phyloP scores from a whole-genome alignment of 441 rosid genomes.

The Populus hybrid region DNA sequence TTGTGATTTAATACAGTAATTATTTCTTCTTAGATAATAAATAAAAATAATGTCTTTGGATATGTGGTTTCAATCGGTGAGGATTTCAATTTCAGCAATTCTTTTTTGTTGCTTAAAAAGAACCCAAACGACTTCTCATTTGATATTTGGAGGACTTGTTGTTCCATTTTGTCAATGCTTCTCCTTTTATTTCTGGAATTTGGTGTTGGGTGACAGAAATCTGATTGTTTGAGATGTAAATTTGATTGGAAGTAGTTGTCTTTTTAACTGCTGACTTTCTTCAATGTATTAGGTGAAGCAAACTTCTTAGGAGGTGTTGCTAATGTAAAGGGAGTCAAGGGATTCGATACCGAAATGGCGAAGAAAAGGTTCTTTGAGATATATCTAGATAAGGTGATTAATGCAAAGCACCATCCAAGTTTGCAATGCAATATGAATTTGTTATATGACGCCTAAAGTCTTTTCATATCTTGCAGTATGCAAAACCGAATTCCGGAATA shows the following conservation, averaged over 20 bases:
- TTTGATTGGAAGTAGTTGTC: constrained; percentile 5
- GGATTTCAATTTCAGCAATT: not conserved
- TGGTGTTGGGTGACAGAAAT: not conserved
- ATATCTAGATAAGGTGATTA: constrained; percentile 76
- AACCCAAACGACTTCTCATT: not conserved
- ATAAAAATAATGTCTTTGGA: not conserved
- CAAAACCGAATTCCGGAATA: constrained; percentile 93
- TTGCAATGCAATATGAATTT: constrained; percentile 6
- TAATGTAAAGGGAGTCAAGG: constrained; percentile 68
- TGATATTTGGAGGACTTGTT: not conserved
- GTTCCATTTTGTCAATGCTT: not conserved
- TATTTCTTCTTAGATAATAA: not conserved
- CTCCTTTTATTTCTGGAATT: not conserved
- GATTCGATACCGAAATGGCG: constrained; percentile 60
- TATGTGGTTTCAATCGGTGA: not conserved
- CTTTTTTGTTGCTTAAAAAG: not conserved
- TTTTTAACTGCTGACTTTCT: constrained; percentile 7
- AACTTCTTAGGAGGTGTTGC: constrained; percentile 94
- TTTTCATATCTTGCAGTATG: constrained; percentile 47
- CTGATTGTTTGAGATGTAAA: not conserved
- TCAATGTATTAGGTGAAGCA: constrained; percentile 67
- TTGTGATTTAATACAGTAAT: not conserved
- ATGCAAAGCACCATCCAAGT: constrained; percentile 4
- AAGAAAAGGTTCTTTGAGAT: constrained; percentile 90
- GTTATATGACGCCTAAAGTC: constrained; percentile 4